phyloP scores from a whole-genome alignment of 345 rosid genomes.

The Eutrema yunnanense region DNA sequence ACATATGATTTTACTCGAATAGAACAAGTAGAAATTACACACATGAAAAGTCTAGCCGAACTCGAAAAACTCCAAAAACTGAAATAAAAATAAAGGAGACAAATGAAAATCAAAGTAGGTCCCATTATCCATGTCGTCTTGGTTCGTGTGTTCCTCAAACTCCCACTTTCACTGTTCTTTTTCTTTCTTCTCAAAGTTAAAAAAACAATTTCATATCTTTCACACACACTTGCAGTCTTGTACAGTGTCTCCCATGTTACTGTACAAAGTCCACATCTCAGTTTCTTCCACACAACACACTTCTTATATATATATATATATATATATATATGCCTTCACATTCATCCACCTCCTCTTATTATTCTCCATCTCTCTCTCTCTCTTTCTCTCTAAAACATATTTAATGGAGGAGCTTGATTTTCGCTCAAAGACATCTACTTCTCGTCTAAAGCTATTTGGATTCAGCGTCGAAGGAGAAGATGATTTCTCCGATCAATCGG shows the following conservation, averaged over 20 bases:
- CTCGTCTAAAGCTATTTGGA: slow-evolving; percentile 83
- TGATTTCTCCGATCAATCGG: slow-evolving; percentile 23
- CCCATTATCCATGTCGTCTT: slow-evolving; percentile 37
- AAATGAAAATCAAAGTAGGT: slow-evolving; percentile 32
- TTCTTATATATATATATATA: slow-evolving; percentile 19
- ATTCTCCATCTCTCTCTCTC: slow-evolving; percentile 10
- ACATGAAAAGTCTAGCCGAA: slow-evolving; percentile 15
- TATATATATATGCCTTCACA: slow-evolving; percentile 35
- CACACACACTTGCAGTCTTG: slow-evolving; percentile 13
- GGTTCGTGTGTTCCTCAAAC: slow-evolving; percentile 45
- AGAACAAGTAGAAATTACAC: background rate
- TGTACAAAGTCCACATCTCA: slow-evolving; percentile 32
- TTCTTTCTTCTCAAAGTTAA: background rate
- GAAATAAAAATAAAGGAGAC: slow-evolving; percentile 5
- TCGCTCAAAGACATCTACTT: slow-evolving; percentile 32
- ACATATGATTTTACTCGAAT: slow-evolving; percentile 19
- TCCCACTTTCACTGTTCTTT: slow-evolving; percentile 26
- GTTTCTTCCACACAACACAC: background rate
- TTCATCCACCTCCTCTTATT: slow-evolving; percentile 33
- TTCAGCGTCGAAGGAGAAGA: slow-evolving; percentile 71
- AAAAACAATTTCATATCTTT: slow-evolving; percentile 6
- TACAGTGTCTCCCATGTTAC: slow-evolving; percentile 35
- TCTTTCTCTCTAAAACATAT: background rate
- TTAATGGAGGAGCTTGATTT: slow-evolving; percentile 53
- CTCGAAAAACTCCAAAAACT: slow-evolving; percentile 8